A percentile compares a stretch with the other conserved stretches of the same genome.
Conservation (phyloP, 257 asterid species). For the Cinchona pubescens region DNA sequence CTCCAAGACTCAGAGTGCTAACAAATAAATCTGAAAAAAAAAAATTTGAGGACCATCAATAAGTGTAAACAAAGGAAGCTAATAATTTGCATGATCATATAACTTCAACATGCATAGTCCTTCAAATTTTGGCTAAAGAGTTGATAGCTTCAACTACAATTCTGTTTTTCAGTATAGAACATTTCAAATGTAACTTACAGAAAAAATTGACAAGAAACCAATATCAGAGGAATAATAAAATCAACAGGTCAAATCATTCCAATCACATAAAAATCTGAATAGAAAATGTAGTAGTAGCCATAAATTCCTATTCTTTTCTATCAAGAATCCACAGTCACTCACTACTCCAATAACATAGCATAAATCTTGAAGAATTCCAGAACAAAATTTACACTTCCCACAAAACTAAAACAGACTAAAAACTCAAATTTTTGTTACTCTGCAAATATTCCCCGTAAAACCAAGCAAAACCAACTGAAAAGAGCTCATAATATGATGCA, state of each 20-base stretch:
- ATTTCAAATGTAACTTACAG: neutral
- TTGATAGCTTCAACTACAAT: neutral
- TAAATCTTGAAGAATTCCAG: slow-evolving; percentile 6
- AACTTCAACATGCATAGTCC: neutral
- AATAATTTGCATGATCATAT: neutral
- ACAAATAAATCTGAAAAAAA: slow-evolving; percentile 35
- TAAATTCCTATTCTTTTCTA: slow-evolving; percentile 17
- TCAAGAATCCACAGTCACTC: slow-evolving; percentile 19
- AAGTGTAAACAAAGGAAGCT: slow-evolving; percentile 1
- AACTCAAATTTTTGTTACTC: no score
- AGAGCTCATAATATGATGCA: neutral
- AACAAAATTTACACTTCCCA: slow-evolving; percentile 7
- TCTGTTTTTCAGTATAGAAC: neutral
- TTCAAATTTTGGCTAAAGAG: neutral
- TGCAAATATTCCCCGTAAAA: no score
- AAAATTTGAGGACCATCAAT: neutral
- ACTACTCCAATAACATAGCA: slow-evolving; percentile 10
- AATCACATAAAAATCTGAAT: neutral
- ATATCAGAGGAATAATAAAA: neutral
- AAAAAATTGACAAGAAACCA: neutral
- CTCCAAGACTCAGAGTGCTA: slow-evolving; percentile 32
- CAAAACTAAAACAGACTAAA: neutral
- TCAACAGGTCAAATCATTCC: slow-evolving; percentile 4
- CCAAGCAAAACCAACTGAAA: neutral
- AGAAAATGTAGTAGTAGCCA: neutral